A percentile compares a stretch with the other conserved stretches of the same genome.
Conservation (phyloP, 345 rosid genomes). For the Heritiera littoralis region DNA sequence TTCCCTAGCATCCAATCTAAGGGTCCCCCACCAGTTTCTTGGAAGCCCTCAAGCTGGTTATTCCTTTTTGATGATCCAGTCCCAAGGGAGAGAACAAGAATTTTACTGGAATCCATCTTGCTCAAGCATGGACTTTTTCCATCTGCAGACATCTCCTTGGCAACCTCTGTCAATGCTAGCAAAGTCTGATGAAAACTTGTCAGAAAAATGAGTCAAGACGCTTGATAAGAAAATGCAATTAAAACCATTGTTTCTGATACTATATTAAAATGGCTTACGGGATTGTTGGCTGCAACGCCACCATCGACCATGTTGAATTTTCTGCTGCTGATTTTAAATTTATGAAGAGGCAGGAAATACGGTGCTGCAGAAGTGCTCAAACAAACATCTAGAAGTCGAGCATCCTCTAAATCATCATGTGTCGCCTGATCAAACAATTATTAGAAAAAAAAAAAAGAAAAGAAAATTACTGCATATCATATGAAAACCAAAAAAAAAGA, state of each 20-base stretch:
- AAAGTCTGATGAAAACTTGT: constrained; percentile 34
- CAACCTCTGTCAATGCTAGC: constrained; percentile 58
- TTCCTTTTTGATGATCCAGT: constrained; percentile 33
- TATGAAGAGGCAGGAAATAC: not conserved
- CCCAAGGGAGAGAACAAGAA: constrained; percentile 42
- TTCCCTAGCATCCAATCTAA: constrained; percentile 25
- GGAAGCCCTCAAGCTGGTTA: constrained; percentile 23
- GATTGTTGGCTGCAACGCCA: too few species aligned
- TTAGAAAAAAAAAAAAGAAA: too few species aligned
- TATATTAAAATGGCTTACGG: too few species aligned
- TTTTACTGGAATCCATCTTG: constrained; percentile 29
- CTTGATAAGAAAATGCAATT: too few species aligned
- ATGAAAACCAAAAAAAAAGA: too few species aligned
- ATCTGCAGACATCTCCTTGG: constrained; percentile 38
- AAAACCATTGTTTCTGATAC: too few species aligned
- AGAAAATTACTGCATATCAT: too few species aligned
- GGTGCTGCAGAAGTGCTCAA: constrained; percentile 5
- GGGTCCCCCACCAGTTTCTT: not conserved
- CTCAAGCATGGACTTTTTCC: constrained; percentile 28
- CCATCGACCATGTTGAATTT: too few species aligned
- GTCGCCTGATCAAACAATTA: too few species aligned
- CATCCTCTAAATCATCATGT: not conserved
- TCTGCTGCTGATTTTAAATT: too few species aligned
- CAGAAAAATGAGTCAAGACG: not conserved
- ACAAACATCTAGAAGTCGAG: not conserved